phyloP scores from a whole-genome alignment of 2,329 filamentous ascomycete genomes.

The Colletotrichum sp. region DNA sequence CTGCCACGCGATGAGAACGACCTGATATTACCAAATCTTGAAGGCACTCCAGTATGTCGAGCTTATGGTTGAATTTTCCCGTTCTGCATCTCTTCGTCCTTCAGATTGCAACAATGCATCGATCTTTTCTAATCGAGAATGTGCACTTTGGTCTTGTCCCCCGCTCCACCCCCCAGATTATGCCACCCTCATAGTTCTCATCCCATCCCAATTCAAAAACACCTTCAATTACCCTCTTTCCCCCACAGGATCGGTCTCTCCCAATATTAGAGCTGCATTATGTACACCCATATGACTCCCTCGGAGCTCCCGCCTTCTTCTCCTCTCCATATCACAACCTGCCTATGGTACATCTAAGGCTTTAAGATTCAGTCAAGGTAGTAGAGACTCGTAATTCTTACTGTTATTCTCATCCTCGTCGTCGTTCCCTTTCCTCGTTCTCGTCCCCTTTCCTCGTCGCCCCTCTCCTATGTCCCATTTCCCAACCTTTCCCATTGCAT shows the following conservation, averaged over 20 bases:
- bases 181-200: neutral
- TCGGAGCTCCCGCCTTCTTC: neutral
- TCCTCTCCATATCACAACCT: too few species aligned
- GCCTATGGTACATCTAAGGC: too few species aligned
- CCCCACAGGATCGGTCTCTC: neutral
- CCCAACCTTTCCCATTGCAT: neutral
- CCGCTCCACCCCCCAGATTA: neutral
- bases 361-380: too few species aligned
- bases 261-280: neutral
- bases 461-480: neutral
- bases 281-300: neutral
- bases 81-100: neutral
- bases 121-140: neutral
- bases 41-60: too few species aligned
- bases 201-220: neutral
- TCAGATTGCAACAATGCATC: neutral
- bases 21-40: too few species aligned
- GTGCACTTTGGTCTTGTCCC: neutral
- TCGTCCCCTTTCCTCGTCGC: too few species aligned
- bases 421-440: too few species aligned
- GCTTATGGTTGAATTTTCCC: too few species aligned
- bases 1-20: neutral
- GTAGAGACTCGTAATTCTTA: too few species aligned
- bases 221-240: neutral
- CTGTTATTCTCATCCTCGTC: too few species aligned